phyloP scores from a whole-genome alignment of 495 filamentous ascomycete species.

The Penicillium cataractarum region DNA sequence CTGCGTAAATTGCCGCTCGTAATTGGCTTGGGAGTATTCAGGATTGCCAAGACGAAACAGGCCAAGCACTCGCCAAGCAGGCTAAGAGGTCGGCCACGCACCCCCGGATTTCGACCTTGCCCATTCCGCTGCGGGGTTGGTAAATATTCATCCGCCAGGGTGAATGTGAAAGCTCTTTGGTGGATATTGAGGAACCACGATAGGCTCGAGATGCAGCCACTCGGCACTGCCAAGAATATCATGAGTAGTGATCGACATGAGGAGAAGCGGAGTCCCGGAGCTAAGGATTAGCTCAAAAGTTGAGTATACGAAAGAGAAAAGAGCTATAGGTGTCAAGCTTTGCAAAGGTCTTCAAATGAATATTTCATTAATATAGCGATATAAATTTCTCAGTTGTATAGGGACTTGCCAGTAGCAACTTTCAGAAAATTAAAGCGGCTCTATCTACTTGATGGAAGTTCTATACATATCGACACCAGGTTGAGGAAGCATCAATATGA shows the following conservation, averaged over 20 bases:
- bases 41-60: not conserved
- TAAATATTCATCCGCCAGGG: not conserved
- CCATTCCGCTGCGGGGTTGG: not conserved
- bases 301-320: not conserved
- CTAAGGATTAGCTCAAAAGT: not conserved
- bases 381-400: too few species aligned
- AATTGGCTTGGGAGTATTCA: not conserved
- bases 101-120: not conserved
- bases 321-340: too few species aligned
- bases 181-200: not conserved
- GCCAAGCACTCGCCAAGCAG: conserved; percentile 8
- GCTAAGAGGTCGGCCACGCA: conserved; percentile 1
- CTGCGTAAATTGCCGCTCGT: not conserved
- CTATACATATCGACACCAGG: too few species aligned
- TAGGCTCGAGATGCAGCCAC: not conserved
- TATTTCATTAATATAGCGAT: too few species aligned
- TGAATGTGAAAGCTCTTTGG: not conserved
- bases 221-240: not conserved
- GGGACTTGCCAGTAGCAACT: too few species aligned
- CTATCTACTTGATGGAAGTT: too few species aligned
- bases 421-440: too few species aligned
- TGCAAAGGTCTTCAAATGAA: too few species aligned
- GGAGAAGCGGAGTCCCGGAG: not conserved
- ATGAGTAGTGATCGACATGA: not conserved
- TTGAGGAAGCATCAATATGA: too few species aligned